Conservation (phyloP, 2,329 filamentous ascomycete species). For the Colletotrichum endophyticum region DNA sequence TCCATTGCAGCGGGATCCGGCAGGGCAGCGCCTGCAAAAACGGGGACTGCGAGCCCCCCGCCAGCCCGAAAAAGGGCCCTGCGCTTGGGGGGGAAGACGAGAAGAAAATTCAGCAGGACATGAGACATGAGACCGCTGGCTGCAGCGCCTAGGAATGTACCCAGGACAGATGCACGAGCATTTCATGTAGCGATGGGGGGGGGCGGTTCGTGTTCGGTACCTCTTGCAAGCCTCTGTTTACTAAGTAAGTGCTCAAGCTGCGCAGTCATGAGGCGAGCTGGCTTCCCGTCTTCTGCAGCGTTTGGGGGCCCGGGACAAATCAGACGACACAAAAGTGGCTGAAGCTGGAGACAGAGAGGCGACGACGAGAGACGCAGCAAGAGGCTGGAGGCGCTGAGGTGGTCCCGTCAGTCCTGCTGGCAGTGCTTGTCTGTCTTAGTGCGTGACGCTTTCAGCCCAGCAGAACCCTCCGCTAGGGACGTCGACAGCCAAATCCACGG, state of each 20-base stretch:
- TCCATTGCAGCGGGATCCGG: not conserved
- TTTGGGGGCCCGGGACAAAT: not conserved
- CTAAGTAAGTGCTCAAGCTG: not conserved
- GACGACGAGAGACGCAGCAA: not conserved
- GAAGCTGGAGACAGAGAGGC: not conserved
- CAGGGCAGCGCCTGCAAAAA: not conserved
- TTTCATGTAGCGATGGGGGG: not conserved
- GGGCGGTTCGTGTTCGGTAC: not conserved
- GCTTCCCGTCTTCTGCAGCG: not conserved
- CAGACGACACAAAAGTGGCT: not conserved
- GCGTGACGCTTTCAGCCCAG: constrained; percentile 15
- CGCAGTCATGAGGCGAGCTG: not conserved
- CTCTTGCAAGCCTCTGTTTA: not conserved
- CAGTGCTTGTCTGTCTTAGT: not conserved
- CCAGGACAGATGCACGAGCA: not conserved
- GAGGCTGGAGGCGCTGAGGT: not conserved
- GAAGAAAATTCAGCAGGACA: not conserved
- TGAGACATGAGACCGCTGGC: not conserved
- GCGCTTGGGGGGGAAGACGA: not conserved
- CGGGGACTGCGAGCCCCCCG: constrained; percentile 10
- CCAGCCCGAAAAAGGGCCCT: constrained; percentile 6
- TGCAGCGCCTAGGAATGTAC: not conserved
- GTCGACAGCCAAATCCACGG: not conserved
- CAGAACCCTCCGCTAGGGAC: not conserved
- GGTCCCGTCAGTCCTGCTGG: not conserved